phyloP scores from a whole-genome alignment of 2,329 filamentous ascomycete species.

The Periconia macrospinosa region DNA sequence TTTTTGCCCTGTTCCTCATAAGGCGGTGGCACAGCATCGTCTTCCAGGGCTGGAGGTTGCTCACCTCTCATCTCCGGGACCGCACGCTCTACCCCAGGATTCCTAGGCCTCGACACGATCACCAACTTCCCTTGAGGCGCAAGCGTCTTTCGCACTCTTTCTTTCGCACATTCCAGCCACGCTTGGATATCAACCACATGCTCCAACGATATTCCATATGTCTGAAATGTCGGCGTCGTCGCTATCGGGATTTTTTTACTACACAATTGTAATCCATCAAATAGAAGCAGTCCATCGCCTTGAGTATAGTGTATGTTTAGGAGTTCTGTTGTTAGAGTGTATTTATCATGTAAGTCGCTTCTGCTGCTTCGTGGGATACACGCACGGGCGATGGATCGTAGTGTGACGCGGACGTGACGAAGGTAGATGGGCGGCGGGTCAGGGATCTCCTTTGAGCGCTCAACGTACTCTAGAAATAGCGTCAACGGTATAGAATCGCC shows the following conservation, averaged over 20 bases:
- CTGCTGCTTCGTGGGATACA: slow-evolving; percentile 12
- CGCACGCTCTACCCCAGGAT: background rate
- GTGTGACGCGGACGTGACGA: slow-evolving; percentile 24
- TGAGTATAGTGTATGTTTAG: slow-evolving; percentile 20
- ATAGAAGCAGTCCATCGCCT: slow-evolving; percentile 14
- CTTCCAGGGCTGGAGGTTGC: slow-evolving; percentile 1
- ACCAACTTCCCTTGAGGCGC: slow-evolving; percentile 1
- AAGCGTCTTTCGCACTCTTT: slow-evolving; percentile 19
- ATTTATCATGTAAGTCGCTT: background rate
- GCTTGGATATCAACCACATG: slow-evolving; percentile 27
- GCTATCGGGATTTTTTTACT: slow-evolving; percentile 9
- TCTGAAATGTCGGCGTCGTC: slow-evolving; percentile 26
- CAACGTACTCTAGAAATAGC: slow-evolving; percentile 23
- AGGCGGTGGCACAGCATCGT: slow-evolving; percentile 4
- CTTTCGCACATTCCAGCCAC: slow-evolving; percentile 30
- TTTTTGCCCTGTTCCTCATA: too few relatives aligned
- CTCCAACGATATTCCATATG: slow-evolving; percentile 26
- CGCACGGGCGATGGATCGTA: slow-evolving; percentile 17
- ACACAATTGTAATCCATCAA: slow-evolving; percentile 17
- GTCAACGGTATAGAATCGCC: slow-evolving; percentile 17
- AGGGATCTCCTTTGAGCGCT: slow-evolving; percentile 26
- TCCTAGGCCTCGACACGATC: background rate
- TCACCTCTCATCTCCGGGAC: background rate
- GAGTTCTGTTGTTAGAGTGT: slow-evolving; percentile 12
- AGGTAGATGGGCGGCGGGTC: slow-evolving; percentile 25